phyloP scores from a whole-genome alignment of 768 basidiomycete genomes.

The Tubosaeta brunneosetosa region DNA sequence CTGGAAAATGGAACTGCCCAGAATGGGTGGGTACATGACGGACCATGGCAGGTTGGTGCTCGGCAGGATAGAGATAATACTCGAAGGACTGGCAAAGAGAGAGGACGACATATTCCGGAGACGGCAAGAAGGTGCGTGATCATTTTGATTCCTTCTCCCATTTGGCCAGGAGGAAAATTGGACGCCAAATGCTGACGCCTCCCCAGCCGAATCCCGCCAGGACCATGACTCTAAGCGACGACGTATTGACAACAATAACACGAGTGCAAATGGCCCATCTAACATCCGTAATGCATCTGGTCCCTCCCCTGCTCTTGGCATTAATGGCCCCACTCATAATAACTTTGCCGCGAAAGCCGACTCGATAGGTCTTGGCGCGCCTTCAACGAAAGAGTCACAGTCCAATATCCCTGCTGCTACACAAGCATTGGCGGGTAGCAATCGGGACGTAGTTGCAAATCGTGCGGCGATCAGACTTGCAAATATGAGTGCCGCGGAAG shows the following conservation, averaged over 20 bases:
- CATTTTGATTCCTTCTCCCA: slow-evolving; percentile 7
- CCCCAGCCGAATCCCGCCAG: slow-evolving; percentile 86
- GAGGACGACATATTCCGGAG: slow-evolving; percentile 95
- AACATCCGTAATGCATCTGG: slow-evolving; percentile 28
- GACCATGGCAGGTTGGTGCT: slow-evolving; percentile 88
- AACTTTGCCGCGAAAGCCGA: slow-evolving; percentile 75
- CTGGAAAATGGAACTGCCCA: slow-evolving; percentile 88
- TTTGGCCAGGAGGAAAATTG: background rate
- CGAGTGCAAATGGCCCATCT: slow-evolving; percentile 41
- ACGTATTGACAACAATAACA: slow-evolving; percentile 46
- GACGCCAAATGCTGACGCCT: slow-evolving; percentile 11
- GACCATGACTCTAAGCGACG: slow-evolving; percentile 88
- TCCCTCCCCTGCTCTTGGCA: slow-evolving; percentile 28
- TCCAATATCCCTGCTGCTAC: slow-evolving; percentile 56
- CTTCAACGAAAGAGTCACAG: slow-evolving; percentile 53
- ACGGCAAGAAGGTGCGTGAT: slow-evolving; percentile 80
- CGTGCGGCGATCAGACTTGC: slow-evolving; percentile 89
- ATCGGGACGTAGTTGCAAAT: slow-evolving; percentile 86
- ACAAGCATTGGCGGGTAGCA: slow-evolving; percentile 79
- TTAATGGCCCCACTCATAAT: slow-evolving; percentile 37
- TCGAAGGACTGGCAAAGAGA: slow-evolving; percentile 88
- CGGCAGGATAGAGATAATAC: slow-evolving; percentile 83
- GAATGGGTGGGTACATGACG: slow-evolving; percentile 97
- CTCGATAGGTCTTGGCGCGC: slow-evolving; percentile 70
- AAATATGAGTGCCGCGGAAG: slow-evolving; percentile 94